Evolutionary conservation across 495 filamentous ascomycete species (phyloP), one percentile per base, ranked within the genome.

Genomic region (Massariosphaeria phaeospora): DNA sequence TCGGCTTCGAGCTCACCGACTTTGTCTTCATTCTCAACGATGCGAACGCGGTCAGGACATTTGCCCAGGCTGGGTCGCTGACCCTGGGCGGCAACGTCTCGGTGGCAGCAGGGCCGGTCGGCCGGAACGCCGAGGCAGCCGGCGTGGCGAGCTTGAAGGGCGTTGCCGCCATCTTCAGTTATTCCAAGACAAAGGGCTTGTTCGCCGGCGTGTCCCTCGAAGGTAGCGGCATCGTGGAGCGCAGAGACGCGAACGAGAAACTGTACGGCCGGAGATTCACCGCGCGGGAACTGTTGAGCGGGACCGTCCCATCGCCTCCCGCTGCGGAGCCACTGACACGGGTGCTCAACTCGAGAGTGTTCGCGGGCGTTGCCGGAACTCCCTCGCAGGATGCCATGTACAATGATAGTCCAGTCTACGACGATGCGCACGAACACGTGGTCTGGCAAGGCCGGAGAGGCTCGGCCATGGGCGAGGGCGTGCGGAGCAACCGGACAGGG

Each of bases 21-120:
- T 97, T 98, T 68, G 94, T 98, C 63, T 97, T 98, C 75, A 96
- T 97, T 54, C 82, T 98, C 43, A 98, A 98, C 70, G 93, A 98
- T 67, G 78, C 84, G 34, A 81, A 79, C 34, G 93, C 93, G 21
- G 93, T 98, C 34, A 88, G 86, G 67, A 93, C 93, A 30, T 97
- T 97, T 70, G 91, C 93, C 2, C 91, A 97, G 70, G 79, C 83
- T 46, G 93, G 94, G 13, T 89, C 83, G 15, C 72, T 98, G 33
- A 96, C 93, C 45, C 77, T 98, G 17, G 93, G 93, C 59, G 93
- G 94, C 54, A 98, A 98, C 66, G 93, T 97, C 15, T 95, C 89
- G 8, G 86, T 98, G 52, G 93, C 93, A 8, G 93, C 93, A 20
- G 93, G 93, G 15, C 93, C 93, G 7, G 76, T 98, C 26, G 93